These are phyloP conservation scores for Hyaloperonospora brassicae DNA, from an alignment of 352 stramenopile species.

Conservation along the genomic window DNA sequence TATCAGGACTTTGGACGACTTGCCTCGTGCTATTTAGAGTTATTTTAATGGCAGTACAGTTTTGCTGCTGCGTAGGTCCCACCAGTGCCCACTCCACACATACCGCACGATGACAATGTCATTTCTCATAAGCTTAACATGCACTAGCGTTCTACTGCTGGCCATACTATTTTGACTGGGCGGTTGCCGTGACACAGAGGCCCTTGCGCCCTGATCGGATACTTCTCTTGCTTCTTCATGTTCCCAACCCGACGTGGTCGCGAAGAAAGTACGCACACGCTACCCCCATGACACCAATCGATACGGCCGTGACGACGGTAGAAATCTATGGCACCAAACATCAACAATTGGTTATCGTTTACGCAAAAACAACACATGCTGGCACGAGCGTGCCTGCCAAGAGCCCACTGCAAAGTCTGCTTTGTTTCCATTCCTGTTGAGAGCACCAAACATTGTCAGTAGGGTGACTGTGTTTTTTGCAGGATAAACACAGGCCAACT, in stretches of 20 bases:
- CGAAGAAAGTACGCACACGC: constrained; percentile 28
- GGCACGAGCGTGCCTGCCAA: constrained; percentile 19
- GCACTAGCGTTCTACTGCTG: too few species aligned
- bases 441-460: background rate
- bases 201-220: background rate
- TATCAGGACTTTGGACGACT: too few species aligned
- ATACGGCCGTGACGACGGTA: constrained; percentile 21
- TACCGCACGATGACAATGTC: too few species aligned
- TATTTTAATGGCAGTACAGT: too few species aligned
- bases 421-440: constrained; percentile 12
- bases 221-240: constrained; percentile 6
- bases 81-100: too few species aligned
- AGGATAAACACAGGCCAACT: background rate
- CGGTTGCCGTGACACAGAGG: background rate
- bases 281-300: constrained; percentile 26
- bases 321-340: constrained; percentile 19
- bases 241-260: constrained; percentile 17
- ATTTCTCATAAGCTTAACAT: too few species aligned
- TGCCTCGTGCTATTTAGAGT: too few species aligned
- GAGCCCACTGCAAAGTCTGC: constrained; percentile 8
- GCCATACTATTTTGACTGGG: constrained; percentile 1
- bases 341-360: constrained; percentile 1
- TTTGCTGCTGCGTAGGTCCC: too few species aligned
- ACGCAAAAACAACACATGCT: constrained; percentile 1
- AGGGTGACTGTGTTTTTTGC: background rate